phyloP scores from a whole-genome alignment of 768 basidiomycete species.

The Boletus barrowsii region DNA sequence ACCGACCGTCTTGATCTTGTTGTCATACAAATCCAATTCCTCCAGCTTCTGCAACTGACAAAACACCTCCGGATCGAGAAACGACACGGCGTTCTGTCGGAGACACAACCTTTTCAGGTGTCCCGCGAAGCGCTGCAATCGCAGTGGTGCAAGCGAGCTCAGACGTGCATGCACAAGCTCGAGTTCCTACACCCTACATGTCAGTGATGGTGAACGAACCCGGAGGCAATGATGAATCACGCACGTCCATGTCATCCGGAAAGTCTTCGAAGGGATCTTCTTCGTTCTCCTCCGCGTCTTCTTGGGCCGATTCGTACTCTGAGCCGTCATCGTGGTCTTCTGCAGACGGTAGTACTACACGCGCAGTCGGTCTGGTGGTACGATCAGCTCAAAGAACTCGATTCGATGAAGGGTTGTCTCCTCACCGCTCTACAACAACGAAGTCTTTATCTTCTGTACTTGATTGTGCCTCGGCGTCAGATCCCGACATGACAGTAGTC shows the following conservation, averaged over 20 bases:
- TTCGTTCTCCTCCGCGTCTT: constrained; percentile 45
- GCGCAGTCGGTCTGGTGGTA: constrained; percentile 33
- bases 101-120: constrained; percentile 76
- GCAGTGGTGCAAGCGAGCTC: constrained; percentile 61
- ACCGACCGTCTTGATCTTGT: constrained; percentile 77
- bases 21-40: constrained; percentile 95
- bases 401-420: neutral
- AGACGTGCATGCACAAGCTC: constrained; percentile 83
- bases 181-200: constrained; percentile 56
- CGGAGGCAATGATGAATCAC: constrained; percentile 17
- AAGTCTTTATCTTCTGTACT: constrained; percentile 20
- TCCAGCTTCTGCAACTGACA: constrained; percentile 63
- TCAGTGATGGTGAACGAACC: neutral
- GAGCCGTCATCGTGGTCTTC: constrained; percentile 28
- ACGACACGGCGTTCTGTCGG: constrained; percentile 78
- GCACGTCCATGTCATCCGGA: constrained; percentile 82
- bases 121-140: constrained; percentile 66
- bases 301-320: constrained; percentile 40
- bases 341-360: constrained; percentile 46
- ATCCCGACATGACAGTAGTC: constrained; percentile 20
- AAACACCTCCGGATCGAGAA: constrained; percentile 72
- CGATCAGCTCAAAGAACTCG: constrained; percentile 1
- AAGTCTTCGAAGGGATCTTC: constrained; percentile 73
- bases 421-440: constrained; percentile 27
- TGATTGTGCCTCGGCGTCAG: constrained; percentile 11